A percentile compares a stretch with the other conserved stretches of the same genome.
Evolutionary conservation across 306 rosid genomes (phyloP).

Genomic region (Parietaria judaica): DNA sequence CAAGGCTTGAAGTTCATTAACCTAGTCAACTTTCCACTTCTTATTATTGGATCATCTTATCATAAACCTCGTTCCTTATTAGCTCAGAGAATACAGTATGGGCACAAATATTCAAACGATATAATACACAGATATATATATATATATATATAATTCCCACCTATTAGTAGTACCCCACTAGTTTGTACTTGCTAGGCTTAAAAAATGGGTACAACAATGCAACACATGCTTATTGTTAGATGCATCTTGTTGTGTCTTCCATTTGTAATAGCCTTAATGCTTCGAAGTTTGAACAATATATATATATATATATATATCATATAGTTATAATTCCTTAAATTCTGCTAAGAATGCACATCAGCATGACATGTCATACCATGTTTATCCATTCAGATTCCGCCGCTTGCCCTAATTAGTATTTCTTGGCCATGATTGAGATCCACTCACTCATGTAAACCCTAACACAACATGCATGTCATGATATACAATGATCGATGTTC

Average conservation of each 20-base stretch:
- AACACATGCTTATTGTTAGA: neutral
- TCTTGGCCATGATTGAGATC: neutral
- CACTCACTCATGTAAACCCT: neutral
- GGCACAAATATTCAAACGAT: neutral
- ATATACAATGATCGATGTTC: conserved; percentile 5
- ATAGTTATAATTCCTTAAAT: neutral
- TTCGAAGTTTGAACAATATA: no score
- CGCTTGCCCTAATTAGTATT: neutral
- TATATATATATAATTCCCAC: neutral
- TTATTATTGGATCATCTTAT: neutral
- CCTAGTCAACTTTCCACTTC: neutral
- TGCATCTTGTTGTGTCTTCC: neutral
- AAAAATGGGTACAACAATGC: neutral
- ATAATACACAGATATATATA: neutral
- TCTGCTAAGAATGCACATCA: neutral
- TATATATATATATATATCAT: no score
- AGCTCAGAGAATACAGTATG: neutral
- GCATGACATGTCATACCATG: no score
- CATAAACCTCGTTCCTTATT: neutral
- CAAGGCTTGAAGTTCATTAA: neutral
- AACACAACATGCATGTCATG: neutral
- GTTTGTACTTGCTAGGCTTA: neutral
- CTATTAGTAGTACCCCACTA: conserved; percentile 6
- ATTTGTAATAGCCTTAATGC: neutral
- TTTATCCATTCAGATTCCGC: neutral